Conservation (phyloP, 345 rosid genomes). For the Eucalyptus shirleyi region DNA sequence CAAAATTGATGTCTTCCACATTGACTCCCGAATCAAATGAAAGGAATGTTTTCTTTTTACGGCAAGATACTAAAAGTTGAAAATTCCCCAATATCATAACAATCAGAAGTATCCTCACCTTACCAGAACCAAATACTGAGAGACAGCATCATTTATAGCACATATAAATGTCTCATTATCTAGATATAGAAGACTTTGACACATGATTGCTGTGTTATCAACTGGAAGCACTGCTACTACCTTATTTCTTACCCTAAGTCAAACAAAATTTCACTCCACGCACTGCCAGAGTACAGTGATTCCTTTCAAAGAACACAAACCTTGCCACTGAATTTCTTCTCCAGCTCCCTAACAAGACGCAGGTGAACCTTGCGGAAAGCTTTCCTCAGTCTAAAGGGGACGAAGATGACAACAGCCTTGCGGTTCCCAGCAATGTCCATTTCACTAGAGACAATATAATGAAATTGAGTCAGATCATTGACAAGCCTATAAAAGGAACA, state of each 20-base stretch:
- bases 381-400: conserved; percentile 81
- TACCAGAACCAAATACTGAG: background rate
- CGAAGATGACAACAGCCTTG: conserved; percentile 73
- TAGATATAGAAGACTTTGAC: background rate
- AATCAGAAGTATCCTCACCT: background rate
- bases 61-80: background rate
- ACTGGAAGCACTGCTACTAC: background rate
- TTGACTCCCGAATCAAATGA: background rate
- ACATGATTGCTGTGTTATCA: background rate
- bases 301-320: conserved; percentile 2
- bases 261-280: background rate
- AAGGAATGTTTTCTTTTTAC: background rate
- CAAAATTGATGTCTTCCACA: background rate
- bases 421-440: conserved; percentile 64
- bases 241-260: background rate
- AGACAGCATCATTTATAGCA: background rate
- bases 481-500: background rate
- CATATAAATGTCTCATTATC: background rate
- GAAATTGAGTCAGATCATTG: background rate
- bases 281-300: background rate
- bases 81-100: background rate
- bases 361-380: conserved; percentile 77
- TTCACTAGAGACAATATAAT: conserved; percentile 24
- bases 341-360: conserved; percentile 81
- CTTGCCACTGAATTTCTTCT: conserved; percentile 95